Base-by-base conservation (phyloP, 495 filamentous ascomycete species). In the Aspergillus sclerotioniger region DNA sequence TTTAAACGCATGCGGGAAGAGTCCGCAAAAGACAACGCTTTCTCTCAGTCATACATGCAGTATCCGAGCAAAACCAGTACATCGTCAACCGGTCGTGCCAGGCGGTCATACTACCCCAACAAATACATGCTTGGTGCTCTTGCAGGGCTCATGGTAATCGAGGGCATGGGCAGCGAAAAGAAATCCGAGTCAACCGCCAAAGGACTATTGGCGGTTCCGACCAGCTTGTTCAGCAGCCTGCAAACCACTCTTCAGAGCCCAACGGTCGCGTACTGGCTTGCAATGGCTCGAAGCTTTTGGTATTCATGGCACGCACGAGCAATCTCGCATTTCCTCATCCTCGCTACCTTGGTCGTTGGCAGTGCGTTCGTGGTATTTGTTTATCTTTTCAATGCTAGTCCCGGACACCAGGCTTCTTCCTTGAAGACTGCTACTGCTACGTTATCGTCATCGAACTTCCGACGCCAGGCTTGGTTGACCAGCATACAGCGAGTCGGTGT, bases 401-500 rank as follows among this genome's bases (percentile, higher is more conserved):
- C 80, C 16, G 61, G 58, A 63, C 45, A 62, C 76, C 21, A 76
- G 67, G 44, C 71, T 79, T 46, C 68, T 17, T 66, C 68, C 0
- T 51, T 61, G 13, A 72, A 70, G 37, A 39, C 58, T 0, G 54
- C 66, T 6, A 50, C 61, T 79, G 33, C 84, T 77, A 51, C 88
- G 13, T 87, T 90, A 13, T 92, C 91, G 2, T 86, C 93, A 7
- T 87, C 93, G 51, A 88, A 93, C 59, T 90, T 95, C 51, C 87
- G 92, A 51, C 83, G 87, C 58, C 89, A 90, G 66, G 93, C 93
- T 29, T 97, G 93, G 92, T 84, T 96, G 50, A 97, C 93, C 2
- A 92, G 93, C 4, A 87, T 97, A 58, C 93, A 97, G 73, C 91
- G 89, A 19, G 90, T 96, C 13, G 95, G 92, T 79, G 88, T 98